Evolutionary conservation across 306 rosid genomes (phyloP).

Genomic region (Ochetophila trinervis): DNA sequence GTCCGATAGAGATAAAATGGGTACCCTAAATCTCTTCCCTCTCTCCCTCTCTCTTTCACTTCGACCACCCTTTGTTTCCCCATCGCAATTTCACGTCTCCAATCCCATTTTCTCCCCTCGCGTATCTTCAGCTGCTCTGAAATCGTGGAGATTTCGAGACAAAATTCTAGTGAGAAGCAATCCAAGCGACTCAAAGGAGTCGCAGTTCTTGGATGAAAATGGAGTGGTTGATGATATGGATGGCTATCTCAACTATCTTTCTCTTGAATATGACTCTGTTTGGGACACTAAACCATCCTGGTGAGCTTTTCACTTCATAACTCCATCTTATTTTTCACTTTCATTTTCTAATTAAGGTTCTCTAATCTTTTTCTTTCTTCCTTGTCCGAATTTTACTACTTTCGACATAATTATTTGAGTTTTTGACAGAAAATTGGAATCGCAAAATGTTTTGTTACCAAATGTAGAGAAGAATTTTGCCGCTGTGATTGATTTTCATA

Average conservation of each 20-base stretch:
- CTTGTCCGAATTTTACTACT: background rate
- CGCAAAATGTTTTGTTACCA: too few species aligned
- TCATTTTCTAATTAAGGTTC: background rate
- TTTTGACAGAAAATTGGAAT: too few species aligned
- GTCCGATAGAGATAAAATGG: constrained; percentile 45
- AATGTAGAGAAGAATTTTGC: background rate
- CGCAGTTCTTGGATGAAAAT: constrained; percentile 61
- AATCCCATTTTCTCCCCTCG: constrained; percentile 16
- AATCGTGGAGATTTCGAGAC: constrained; percentile 11
- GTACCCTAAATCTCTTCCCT: constrained; percentile 34
- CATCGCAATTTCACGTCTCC: constrained; percentile 26
- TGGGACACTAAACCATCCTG: constrained; percentile 98
- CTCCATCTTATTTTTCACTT: background rate
- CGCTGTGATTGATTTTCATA: background rate
- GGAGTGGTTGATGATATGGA: constrained; percentile 79
- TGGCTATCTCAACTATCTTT: constrained; percentile 70
- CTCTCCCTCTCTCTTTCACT: constrained; percentile 21
- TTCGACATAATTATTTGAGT: too few species aligned
- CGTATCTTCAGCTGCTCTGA: constrained; percentile 22
- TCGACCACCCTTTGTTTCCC: constrained; percentile 13
- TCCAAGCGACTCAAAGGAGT: constrained; percentile 35
- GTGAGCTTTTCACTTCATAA: constrained; percentile 32
- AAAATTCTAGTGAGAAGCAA: constrained; percentile 31
- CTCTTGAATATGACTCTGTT: constrained; percentile 89
- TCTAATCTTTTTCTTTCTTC: background rate